Percentiles rank a stretch among this genome's conserved stretches.
Conservation (phyloP, 768 basidiomycete genomes). For the Boletus rufocinnamomeus region DNA sequence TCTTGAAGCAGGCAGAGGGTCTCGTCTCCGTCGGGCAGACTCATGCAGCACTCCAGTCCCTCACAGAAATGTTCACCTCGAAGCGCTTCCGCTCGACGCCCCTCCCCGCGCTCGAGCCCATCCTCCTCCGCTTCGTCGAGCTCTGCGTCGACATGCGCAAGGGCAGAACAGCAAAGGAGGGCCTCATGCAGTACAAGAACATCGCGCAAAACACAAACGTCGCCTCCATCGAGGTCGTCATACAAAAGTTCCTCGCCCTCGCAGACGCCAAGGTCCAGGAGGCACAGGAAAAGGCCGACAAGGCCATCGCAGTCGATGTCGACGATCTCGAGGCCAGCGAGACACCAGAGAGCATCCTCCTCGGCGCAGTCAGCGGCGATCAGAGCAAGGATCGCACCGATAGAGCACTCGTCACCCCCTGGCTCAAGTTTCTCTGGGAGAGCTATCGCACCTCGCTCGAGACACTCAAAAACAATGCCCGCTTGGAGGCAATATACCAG, state of each 20-base stretch:
- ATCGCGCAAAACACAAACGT: constrained; percentile 94
- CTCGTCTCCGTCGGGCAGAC: constrained; percentile 91
- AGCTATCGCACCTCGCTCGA: constrained; percentile 94
- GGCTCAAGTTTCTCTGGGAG: constrained; percentile 99
- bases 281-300: constrained; percentile 85
- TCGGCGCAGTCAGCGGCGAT: constrained; percentile 86
- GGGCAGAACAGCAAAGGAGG: constrained; percentile 88
- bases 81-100: constrained; percentile 95
- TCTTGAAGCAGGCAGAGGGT: constrained; percentile 91
- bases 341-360: constrained; percentile 88
- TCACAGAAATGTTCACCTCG: constrained; percentile 89
- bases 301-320: constrained; percentile 74
- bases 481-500: constrained; percentile 93
- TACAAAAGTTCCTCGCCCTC: constrained; percentile 80
- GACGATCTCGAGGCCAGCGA: constrained; percentile 96
- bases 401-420: constrained; percentile 91
- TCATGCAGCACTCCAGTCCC: constrained; percentile 84
- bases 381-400: constrained; percentile 95
- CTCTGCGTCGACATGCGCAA: constrained; percentile 95
- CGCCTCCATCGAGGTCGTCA: constrained; percentile 87
- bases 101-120: constrained; percentile 86
- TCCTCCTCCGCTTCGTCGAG: constrained; percentile 93
- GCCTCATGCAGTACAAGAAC: constrained; percentile 97
- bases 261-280: constrained; percentile 82
- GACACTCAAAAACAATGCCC: constrained; percentile 93